Conservation (phyloP, 192 early-diverging fungal genomes). For the Martensiomyces pterosporus region DNA sequence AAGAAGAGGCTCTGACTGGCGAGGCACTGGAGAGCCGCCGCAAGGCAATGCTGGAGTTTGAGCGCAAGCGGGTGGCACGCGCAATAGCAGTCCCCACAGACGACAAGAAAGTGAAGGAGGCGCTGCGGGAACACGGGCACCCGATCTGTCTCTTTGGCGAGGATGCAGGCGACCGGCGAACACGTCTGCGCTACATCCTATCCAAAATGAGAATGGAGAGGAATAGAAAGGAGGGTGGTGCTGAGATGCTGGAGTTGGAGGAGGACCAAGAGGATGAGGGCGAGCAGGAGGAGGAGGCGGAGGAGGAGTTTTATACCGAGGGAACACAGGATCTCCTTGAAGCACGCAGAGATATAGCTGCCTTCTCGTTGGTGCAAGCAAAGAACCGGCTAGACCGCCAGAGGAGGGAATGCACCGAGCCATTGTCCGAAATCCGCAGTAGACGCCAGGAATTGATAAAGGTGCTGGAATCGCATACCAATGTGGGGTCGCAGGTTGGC, state of each 20-base stretch:
- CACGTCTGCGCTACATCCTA: conserved; percentile 73
- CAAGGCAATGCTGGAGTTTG: conserved; percentile 61
- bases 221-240: neutral
- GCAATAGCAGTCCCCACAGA: conserved; percentile 88
- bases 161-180: conserved; percentile 81
- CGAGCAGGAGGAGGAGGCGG: conserved; percentile 53
- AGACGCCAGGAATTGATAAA: conserved; percentile 53
- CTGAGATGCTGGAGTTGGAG: conserved; percentile 40
- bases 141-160: conserved; percentile 94
- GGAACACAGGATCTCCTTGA: conserved; percentile 66
- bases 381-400: conserved; percentile 62
- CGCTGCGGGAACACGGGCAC: conserved; percentile 72
- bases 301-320: conserved; percentile 80
- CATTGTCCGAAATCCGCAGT: conserved; percentile 15
- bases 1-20: conserved; percentile 14
- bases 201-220: conserved; percentile 49
- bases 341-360: conserved; percentile 66
- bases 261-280: conserved; percentile 50
- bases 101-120: conserved; percentile 69
- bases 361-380: conserved; percentile 68
- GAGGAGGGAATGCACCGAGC: conserved; percentile 27
- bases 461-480: conserved; percentile 54
- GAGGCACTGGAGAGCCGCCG: conserved; percentile 30
- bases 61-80: conserved; percentile 70
- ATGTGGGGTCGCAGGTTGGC: conserved; percentile 77